Conservation (phyloP, 163 green algal genomes). For the Scenedesmus sp. region DNA sequence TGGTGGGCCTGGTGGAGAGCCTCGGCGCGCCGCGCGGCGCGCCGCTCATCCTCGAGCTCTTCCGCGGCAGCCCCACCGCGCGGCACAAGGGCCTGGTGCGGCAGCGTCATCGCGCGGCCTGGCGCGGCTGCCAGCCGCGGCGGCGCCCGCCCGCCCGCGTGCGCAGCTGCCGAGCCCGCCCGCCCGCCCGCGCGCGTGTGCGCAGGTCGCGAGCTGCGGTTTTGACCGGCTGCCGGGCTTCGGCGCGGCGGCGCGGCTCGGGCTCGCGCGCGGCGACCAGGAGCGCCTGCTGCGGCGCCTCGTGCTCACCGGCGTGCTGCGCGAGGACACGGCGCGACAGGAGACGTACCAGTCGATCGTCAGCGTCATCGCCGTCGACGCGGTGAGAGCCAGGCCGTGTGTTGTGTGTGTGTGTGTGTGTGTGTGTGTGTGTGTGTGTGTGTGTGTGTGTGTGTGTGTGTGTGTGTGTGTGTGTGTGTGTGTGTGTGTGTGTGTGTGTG, state of each 20-base stretch:
- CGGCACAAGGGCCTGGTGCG: constrained; percentile 27
- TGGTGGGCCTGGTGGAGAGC: constrained; percentile 55
- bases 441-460: not conserved
- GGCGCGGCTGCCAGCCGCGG: too few species aligned
- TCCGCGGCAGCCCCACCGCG: constrained; percentile 64
- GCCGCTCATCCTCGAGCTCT: constrained; percentile 65
- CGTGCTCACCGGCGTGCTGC: constrained; percentile 30
- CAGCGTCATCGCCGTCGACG: constrained; percentile 15
- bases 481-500: not conserved
- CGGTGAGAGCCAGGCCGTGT: not conserved
- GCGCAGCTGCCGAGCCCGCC: too few species aligned
- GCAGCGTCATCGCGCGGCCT: too few species aligned
- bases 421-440: not conserved
- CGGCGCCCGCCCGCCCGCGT: not conserved
- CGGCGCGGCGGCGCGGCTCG: constrained; percentile 3
- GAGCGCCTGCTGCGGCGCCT: constrained; percentile 44
- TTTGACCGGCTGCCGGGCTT: constrained; percentile 23
- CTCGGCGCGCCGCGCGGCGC: constrained; percentile 18
- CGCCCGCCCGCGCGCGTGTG: not conserved
- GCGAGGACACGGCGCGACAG: constrained; percentile 33
- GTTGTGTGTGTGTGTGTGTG: not conserved
- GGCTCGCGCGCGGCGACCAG: not conserved
- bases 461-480: too few species aligned
- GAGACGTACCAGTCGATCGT: constrained; percentile 36
- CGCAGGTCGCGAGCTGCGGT: not conserved